Evolutionary conservation across 371 early-diverging fungal species (phyloP), one percentile per base, ranked within the genome.

Genomic region (Haplosporangium sp.): DNA sequence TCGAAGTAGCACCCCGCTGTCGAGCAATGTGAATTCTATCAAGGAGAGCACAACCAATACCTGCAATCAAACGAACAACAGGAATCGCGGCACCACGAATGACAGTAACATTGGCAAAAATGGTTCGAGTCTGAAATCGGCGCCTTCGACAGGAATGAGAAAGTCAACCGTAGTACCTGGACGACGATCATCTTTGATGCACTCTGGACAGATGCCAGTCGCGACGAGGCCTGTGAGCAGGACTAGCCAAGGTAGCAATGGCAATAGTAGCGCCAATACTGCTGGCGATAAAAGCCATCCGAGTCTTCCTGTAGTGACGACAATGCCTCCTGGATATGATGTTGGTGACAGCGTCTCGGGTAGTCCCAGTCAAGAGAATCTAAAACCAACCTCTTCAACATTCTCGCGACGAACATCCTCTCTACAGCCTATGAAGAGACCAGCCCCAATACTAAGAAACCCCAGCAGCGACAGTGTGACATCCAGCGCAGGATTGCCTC

Each of bases 111-210:
- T 8, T 20, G 50, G 50, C 42, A 20, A 42, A 59, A 41, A 23
- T 40, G 29, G 23, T 18, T 13, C 41, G 36, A 6, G 0, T 48
- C 54, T 51, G n/a, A 58, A 40, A 37, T 40, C 53, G 46, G 37
- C 55, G 16, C n/a, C 37, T 10, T 21, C 65, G n/a, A 50, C 51
- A 12, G 38, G 16, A n/a, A 67, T 40, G 12, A 40, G 69, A 36
- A 68, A 68, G 55, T 18, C 74, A 9, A 74, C 62, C 0, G 46
- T 74, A 6, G 74, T 67, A 9, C 76, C 76, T 5, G 76, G 76
- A 38, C 57, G 76, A 45, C 56, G 71, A 2, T 76, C 76, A 1
- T 76, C 74, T 0, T 37, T 74, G 21, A 8, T 57, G 38, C 69
- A 68, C 21, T 29, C 69, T 47, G 65, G 74, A 0, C 73, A 73